These are phyloP conservation scores for Westerdykella aurantiaca DNA, from an alignment of 2,329 filamentous ascomycete genomes.

Conservation along the genomic window DNA sequence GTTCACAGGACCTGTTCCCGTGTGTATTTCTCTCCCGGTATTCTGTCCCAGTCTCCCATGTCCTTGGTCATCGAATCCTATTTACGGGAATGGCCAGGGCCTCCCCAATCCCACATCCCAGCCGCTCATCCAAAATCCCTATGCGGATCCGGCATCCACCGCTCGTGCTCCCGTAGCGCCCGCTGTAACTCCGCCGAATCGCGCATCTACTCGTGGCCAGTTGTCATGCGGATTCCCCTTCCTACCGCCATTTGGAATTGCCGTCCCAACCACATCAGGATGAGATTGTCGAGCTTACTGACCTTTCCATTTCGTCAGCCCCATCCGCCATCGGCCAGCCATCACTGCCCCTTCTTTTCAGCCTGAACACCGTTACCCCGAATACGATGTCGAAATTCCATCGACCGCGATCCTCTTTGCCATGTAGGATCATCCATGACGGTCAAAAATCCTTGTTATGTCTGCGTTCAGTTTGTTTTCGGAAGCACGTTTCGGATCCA, in stretches of 20 bases:
- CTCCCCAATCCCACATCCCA: background rate
- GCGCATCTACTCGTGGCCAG: constrained; percentile 1
- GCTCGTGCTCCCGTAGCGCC: constrained; percentile 9
- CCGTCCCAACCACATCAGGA: constrained; percentile 4
- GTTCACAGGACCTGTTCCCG: constrained; percentile 3
- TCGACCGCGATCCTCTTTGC: background rate
- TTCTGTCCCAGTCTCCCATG: background rate
- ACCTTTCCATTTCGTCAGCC: too few species aligned
- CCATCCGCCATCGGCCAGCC: too few species aligned
- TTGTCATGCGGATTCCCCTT: background rate
- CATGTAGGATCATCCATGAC: background rate
- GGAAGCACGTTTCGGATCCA: background rate
- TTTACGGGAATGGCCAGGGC: background rate
- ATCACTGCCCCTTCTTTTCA: background rate
- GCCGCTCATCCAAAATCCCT: background rate
- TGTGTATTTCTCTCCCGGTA: constrained; percentile 1
- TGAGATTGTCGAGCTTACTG: constrained; percentile 3
- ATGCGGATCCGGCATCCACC: constrained; percentile 14
- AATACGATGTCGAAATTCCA: background rate
- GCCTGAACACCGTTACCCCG: background rate
- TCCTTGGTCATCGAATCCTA: background rate
- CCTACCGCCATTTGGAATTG: constrained; percentile 4
- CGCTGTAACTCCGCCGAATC: constrained; percentile 3
- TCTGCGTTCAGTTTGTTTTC: background rate
- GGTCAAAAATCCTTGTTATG: background rate